Base-by-base conservation (phyloP, 2,329 filamentous ascomycete genomes). In the Coniochaeta pulveracea region DNA sequence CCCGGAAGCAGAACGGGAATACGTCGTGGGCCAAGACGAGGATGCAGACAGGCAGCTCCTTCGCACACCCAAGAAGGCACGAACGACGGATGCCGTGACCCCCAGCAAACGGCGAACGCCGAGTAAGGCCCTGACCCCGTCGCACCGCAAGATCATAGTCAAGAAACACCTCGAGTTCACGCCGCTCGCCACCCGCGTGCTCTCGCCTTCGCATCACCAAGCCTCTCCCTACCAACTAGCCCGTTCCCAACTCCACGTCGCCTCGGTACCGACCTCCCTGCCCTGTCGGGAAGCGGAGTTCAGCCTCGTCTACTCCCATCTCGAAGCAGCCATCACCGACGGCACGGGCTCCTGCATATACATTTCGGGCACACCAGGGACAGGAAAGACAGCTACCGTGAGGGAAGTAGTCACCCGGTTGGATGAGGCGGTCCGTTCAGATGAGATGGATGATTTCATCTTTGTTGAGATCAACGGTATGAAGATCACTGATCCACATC, bases 391-490 rank as follows among this genome's bases (percentile, higher is more conserved):
- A 2, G 91, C 91, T 10, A 98, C 93, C 0, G 91, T 98, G 8
- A 81, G 91, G 30, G 91, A 98, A 56, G 91, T 96, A 1, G 82
- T 98, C 11, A 76, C 82, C 5, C 81, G 86, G 40, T 69, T 98
- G 7, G 89, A 96, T 45, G 76, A 80, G n/a, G 78, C 85, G 1
- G 91, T 96, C 1, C 69, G 76, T 30, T 77, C 80, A 6, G 91
- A 98, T 49, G 89, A 96, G 56, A 69, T 98, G 26, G 91, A 98
- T 48, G 89, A 96, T 52, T 98, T 98, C 56, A 93, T 95, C 38
- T 98, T 98, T 46, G 88, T 98, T 40, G 91, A 98, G 56, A 96
- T 98, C 60, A 98, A 98, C 56, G 93, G 91, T 44, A 96, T 98
- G 91, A 98, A 98, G 62, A 88, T 98, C 46, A 93, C 91, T 0